Evolutionary conservation across 176 grass and related monocot species (phyloP).

Genomic region (Calamus simplicifolius): DNA sequence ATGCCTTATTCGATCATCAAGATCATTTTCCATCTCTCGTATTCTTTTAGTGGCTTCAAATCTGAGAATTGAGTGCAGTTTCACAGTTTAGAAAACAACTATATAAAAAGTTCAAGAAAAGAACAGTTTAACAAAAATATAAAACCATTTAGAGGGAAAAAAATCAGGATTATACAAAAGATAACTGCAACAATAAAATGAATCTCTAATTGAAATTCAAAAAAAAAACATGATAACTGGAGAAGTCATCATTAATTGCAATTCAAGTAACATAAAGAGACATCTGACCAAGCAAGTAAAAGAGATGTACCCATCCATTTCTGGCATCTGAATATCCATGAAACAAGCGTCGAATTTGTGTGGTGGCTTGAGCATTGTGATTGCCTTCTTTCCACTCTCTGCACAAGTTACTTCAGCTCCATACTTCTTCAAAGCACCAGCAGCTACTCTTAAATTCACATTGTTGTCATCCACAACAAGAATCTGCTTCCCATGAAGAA

Average conservation of each 20-base stretch:
- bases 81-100: not conserved
- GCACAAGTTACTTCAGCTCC: slow-evolving; percentile 73
- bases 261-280: too few relatives aligned
- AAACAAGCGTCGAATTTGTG: slow-evolving; percentile 98
- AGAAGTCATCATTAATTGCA: too few relatives aligned
- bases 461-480: slow-evolving; percentile 87
- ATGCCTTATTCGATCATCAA: slow-evolving; percentile 58
- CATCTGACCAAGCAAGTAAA: not conserved
- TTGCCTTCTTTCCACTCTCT: slow-evolving; percentile 69
- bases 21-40: slow-evolving; percentile 66
- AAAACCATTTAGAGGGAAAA: slow-evolving; percentile 17
- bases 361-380: slow-evolving; percentile 59
- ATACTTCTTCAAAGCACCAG: slow-evolving; percentile 89
- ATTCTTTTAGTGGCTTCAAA: slow-evolving; percentile 91
- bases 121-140: not conserved
- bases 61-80: slow-evolving; percentile 29
- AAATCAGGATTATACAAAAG: not conserved
- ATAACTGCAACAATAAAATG: too few relatives aligned
- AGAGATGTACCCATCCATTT: slow-evolving; percentile 84
- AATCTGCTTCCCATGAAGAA: slow-evolving; percentile 80
- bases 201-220: too few relatives aligned
- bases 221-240: too few relatives aligned
- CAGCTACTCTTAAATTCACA: slow-evolving; percentile 95
- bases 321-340: slow-evolving; percentile 99
- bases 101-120: not conserved